Percentiles rank a stretch among this genome's conserved stretches.
phyloP scores from a whole-genome alignment of 352 stramenopile genomes.

The Phytophthora sp. region DNA sequence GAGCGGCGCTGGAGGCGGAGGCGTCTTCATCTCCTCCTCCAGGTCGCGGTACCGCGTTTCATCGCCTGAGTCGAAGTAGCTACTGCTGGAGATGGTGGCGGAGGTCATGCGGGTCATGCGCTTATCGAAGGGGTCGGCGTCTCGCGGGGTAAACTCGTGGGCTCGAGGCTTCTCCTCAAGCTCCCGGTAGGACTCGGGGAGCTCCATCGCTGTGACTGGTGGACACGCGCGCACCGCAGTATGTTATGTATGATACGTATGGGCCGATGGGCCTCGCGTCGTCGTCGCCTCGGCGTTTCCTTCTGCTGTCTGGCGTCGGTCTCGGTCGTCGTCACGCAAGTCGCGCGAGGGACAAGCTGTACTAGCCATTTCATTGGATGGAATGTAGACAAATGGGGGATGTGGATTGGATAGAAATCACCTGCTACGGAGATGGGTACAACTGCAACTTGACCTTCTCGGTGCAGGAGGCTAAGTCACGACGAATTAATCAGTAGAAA shows the following conservation, averaged over 20 bases:
- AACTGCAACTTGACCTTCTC: no score
- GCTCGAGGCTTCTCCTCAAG: slow-evolving; percentile 27
- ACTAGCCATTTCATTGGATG: slow-evolving; percentile 10
- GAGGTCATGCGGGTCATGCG: slow-evolving; percentile 17
- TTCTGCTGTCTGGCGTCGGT: slow-evolving; percentile 4
- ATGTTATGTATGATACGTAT: slow-evolving; percentile 7
- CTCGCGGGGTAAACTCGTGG: slow-evolving; percentile 5
- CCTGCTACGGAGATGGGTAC: slow-evolving; percentile 9
- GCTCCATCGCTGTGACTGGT: slow-evolving; percentile 24
- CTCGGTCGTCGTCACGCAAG: slow-evolving; percentile 26
- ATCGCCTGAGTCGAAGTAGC: slow-evolving; percentile 35
- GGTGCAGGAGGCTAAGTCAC: no score
- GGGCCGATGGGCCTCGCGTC: not conserved
- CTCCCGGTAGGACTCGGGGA: slow-evolving; percentile 13
- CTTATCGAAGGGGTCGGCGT: slow-evolving; percentile 22
- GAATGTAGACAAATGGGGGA: not conserved
- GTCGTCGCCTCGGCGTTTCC: slow-evolving; percentile 22
- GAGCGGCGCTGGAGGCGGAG: slow-evolving; percentile 12
- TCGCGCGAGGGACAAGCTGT: slow-evolving; percentile 13
- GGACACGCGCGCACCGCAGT: not conserved
- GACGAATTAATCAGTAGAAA: slow-evolving; percentile 9
- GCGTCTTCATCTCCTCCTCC: slow-evolving; percentile 14
- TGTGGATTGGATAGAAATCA: slow-evolving; percentile 12
- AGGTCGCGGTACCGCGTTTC: slow-evolving; percentile 20
- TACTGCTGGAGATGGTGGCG: slow-evolving; percentile 34